Percentiles rank a stretch among this genome's conserved stretches.
These are phyloP conservation scores for Sonneratia alba DNA, from an alignment of 345 rosid genomes.

Conservation along the genomic window DNA sequence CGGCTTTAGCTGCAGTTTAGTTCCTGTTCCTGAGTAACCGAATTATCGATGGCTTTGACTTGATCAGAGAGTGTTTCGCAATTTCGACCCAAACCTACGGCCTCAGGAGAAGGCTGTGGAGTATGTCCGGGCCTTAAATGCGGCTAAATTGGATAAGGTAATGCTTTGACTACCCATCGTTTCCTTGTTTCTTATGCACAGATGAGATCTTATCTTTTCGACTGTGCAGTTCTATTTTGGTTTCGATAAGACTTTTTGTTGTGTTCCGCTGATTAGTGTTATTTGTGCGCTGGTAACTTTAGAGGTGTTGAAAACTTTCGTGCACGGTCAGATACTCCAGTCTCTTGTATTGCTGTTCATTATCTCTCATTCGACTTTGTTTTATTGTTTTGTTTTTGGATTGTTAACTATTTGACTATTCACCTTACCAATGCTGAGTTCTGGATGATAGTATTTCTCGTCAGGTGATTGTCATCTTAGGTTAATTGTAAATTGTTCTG, in stretches of 20 bases:
- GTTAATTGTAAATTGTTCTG: neutral
- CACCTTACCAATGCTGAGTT: too few species aligned
- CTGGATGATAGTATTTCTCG: too few species aligned
- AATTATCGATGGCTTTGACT: neutral
- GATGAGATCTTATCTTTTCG: neutral
- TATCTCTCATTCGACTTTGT: too few species aligned
- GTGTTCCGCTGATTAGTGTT: neutral
- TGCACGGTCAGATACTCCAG: too few species aligned
- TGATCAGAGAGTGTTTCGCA: constrained; percentile 70
- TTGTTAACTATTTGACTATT: too few species aligned
- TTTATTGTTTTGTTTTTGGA: too few species aligned
- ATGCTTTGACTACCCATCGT: neutral
- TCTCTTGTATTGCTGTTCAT: too few species aligned
- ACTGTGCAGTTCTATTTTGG: neutral
- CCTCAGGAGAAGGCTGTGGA: constrained; percentile 81
- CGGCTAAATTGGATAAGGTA: constrained; percentile 94
- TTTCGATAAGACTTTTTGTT: neutral
- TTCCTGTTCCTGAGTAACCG: neutral
- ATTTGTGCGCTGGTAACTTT: neutral
- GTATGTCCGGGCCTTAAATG: constrained; percentile 75
- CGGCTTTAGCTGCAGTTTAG: neutral
- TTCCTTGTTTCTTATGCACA: neutral
- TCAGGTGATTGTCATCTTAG: too few species aligned
- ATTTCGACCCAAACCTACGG: constrained; percentile 73
- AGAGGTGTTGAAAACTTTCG: neutral